These are phyloP conservation scores for Xylaria sp. DNA, from an alignment of 2,329 filamentous ascomycete species.

Conservation along the genomic window DNA sequence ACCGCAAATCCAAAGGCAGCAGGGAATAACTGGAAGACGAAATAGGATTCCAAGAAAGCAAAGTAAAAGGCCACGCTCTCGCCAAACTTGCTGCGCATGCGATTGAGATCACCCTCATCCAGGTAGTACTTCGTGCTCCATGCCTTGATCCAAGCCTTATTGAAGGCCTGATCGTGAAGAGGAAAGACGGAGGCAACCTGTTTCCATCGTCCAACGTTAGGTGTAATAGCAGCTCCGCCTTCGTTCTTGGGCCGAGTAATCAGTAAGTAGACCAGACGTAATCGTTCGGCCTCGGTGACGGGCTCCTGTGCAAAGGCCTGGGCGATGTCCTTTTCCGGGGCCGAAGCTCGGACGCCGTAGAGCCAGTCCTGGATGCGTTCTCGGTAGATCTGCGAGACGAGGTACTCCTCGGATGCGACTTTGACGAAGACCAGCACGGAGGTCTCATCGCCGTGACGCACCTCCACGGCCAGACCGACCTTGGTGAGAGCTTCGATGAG, in stretches of 20 bases:
- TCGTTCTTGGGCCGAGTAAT: conserved; percentile 68
- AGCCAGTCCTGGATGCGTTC: conserved; percentile 91
- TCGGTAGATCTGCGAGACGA: conserved; percentile 77
- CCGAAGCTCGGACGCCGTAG: conserved; percentile 72
- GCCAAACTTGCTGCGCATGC: conserved; percentile 71
- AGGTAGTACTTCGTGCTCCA: conserved; percentile 69
- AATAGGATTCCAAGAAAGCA: conserved; percentile 87
- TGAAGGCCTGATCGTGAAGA: conserved; percentile 71
- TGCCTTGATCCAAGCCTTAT: conserved; percentile 67
- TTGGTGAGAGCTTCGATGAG: conserved; percentile 69
- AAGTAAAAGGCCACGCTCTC: conserved; percentile 92
- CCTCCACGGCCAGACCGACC: conserved; percentile 82
- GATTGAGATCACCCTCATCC: conserved; percentile 60
- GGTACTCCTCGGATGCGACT: conserved; percentile 67
- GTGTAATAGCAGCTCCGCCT: conserved; percentile 73
- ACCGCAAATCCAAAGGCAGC: conserved; percentile 69
- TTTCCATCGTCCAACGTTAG: conserved; percentile 64
- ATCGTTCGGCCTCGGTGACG: conserved; percentile 79
- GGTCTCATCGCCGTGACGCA: conserved; percentile 69
- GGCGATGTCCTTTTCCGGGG: conserved; percentile 68
- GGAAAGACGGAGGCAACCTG: conserved; percentile 70
- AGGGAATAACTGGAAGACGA: conserved; percentile 76
- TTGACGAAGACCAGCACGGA: conserved; percentile 80
- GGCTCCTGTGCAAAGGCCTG: conserved; percentile 66
- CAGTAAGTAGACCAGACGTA: conserved; percentile 81